Base-by-base conservation (phyloP, 2,329 filamentous ascomycete species). In the Fusarium lyarnte region DNA sequence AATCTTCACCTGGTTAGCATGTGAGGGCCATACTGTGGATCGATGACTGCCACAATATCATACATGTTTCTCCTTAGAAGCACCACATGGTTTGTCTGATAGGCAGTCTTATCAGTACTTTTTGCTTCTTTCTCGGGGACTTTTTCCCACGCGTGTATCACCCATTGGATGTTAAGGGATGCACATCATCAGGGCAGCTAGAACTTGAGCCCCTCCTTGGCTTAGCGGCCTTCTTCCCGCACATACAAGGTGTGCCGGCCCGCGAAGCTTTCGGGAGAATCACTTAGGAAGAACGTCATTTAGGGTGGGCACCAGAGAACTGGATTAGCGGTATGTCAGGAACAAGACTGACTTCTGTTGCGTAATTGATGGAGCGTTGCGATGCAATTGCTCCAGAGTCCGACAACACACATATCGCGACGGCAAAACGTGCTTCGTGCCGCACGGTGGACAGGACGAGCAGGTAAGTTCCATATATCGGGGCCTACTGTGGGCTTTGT, bases 391-490 rank as follows among this genome's bases (percentile, higher is more conserved):
- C 55, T 31, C 19, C 17, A 31, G 36, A 57, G 53, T 25, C 52
- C 57, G 66, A 64, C 69, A 76, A 75, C 27, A 72, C 66, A 71
- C 39, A 71, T 63, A 57, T 52, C 72, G 21, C 63, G 42, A 53
- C 36, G 19, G 39, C 55, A 55, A 75, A 78, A 78, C 76, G 76
- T 78, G 75, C 76, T 72, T 59, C 27, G 27, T 29, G 27, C 27
- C 41, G 61, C 55, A 61, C 68, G 72, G 69, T 78, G 76, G 74
- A 78, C 75, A 74, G 69, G 66, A 77, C 53, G 55, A 72, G 54
- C 52, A 23, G n/a, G 23, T 23, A 23, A 31, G 21, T 31, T 49
- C 14, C 21, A 33, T 31, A 19, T 12, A 10, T 17, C 23, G 29
- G 47, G n/a, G 23, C n/a, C 29, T 51, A 23, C 12, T 29, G 27